A percentile compares a stretch with the other conserved stretches of the same genome.
phyloP scores from a whole-genome alignment of 306 rosid species.

The Cucurbita argyrosperma region DNA sequence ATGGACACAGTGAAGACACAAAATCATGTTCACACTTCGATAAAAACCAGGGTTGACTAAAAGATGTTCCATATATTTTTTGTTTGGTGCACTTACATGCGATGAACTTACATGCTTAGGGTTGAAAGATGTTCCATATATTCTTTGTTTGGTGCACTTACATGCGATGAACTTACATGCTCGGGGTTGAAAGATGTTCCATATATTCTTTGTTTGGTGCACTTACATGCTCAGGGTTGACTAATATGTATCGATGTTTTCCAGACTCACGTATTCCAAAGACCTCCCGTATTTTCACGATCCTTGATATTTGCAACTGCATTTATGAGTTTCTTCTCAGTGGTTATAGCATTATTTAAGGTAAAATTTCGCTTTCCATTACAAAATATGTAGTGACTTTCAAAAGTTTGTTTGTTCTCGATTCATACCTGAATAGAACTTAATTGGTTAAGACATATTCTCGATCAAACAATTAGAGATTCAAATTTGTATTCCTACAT shows the following conservation, averaged over 20 bases:
- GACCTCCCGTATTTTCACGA: constrained; percentile 61
- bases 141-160: constrained; percentile 11
- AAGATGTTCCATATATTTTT: not conserved
- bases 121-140: not conserved
- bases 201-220: constrained; percentile 9
- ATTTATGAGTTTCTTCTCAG: constrained; percentile 96
- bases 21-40: not conserved
- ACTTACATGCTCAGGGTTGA: constrained; percentile 10
- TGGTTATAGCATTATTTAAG: constrained; percentile 93
- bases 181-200: not conserved
- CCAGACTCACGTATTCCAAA: constrained; percentile 79
- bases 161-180: not conserved
- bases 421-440: not conserved
- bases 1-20: not conserved
- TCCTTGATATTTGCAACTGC: constrained; percentile 77
- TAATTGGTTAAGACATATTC: not conserved
- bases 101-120: no score
- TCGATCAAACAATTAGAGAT: no score
- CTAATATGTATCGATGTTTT: constrained; percentile 11
- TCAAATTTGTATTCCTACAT: not conserved
- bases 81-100: constrained; percentile 8
- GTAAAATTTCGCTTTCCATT: constrained; percentile 21
- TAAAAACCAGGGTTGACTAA: not conserved
- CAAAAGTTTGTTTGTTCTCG: not conserved
- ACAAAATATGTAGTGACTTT: not conserved